Conservation (phyloP, 2,329 filamentous ascomycete species). For the Botrytis cinerea region DNA sequence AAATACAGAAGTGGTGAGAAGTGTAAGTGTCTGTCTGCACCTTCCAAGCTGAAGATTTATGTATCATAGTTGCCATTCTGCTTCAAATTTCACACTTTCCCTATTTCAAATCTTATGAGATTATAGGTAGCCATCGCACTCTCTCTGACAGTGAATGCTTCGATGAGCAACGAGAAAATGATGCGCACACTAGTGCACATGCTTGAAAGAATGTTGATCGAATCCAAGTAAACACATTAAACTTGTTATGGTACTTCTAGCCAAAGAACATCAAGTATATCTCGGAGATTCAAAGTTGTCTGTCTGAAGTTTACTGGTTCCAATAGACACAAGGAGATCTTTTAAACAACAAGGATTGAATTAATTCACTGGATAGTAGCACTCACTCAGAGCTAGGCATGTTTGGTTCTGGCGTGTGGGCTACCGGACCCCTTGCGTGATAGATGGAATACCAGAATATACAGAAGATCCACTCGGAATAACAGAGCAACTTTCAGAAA, state of each 20-base stretch:
- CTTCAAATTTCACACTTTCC: slow-evolving; percentile 20
- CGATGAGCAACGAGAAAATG: background rate
- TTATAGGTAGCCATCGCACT: background rate
- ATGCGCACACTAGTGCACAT: background rate
- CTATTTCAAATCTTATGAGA: background rate
- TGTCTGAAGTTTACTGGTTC: too few species aligned
- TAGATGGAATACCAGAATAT: background rate
- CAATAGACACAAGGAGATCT: background rate
- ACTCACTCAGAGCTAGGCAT: fast-evolving
- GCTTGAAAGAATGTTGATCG: background rate
- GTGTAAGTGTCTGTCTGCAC: background rate
- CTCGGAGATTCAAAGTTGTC: too few species aligned
- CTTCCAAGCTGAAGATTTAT: background rate
- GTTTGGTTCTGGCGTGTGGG: background rate
- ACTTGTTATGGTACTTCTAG: background rate
- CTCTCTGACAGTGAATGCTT: background rate
- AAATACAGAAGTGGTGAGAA: too few species aligned
- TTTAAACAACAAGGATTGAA: background rate
- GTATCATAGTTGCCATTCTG: background rate
- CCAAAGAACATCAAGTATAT: too few species aligned
- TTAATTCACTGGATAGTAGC: background rate
- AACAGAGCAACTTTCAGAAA: background rate
- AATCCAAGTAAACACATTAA: background rate
- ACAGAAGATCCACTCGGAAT: background rate
- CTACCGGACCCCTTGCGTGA: background rate